Conservation (phyloP, 805 yeast species). For the Grigorovia humatica region DNA sequence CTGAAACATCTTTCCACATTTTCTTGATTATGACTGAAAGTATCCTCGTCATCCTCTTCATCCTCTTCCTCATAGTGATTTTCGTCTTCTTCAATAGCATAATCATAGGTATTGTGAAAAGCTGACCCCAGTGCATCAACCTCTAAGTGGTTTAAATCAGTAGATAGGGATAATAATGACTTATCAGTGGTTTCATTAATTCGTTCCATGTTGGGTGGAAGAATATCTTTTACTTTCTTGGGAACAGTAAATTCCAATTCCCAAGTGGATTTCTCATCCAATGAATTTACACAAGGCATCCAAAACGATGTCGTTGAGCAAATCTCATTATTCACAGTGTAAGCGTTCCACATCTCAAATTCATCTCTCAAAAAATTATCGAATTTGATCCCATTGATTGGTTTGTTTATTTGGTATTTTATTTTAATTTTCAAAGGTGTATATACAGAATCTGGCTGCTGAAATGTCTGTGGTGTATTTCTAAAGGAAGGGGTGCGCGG, state of each 20-base stretch:
- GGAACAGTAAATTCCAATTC: conserved; percentile 81
- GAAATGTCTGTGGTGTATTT: conserved; percentile 25
- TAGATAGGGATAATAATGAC: too few relatives aligned
- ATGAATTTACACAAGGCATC: conserved; percentile 91
- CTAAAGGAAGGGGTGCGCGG: conserved; percentile 33
- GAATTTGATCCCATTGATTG: conserved; percentile 67
- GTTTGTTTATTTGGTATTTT: conserved; percentile 53
- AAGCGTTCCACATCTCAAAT: conserved; percentile 65
- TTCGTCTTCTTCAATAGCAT: conserved; percentile 5
- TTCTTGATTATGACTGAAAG: conserved; percentile 12
- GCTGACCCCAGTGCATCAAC: too few relatives aligned
- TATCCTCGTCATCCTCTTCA: conserved; percentile 26
- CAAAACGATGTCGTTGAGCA: conserved; percentile 86
- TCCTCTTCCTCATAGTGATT: conserved; percentile 20
- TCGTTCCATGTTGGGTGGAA: too few relatives aligned
- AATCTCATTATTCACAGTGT: conserved; percentile 68
- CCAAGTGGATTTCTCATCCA: conserved; percentile 89
- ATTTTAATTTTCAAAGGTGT: conserved; percentile 67
- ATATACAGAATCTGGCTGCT: conserved; percentile 40
- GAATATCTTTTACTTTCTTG: conserved; percentile 64
- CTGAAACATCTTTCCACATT: conserved; percentile 18
- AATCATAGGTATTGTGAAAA: too few relatives aligned
- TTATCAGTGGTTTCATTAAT: too few relatives aligned
- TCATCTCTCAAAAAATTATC: conserved; percentile 32
- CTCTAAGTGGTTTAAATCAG: too few relatives aligned